A percentile compares a stretch with the other conserved stretches of the same genome.
phyloP scores from a whole-genome alignment of 805 yeast species.

The Cyberlindnera suaveolens region DNA sequence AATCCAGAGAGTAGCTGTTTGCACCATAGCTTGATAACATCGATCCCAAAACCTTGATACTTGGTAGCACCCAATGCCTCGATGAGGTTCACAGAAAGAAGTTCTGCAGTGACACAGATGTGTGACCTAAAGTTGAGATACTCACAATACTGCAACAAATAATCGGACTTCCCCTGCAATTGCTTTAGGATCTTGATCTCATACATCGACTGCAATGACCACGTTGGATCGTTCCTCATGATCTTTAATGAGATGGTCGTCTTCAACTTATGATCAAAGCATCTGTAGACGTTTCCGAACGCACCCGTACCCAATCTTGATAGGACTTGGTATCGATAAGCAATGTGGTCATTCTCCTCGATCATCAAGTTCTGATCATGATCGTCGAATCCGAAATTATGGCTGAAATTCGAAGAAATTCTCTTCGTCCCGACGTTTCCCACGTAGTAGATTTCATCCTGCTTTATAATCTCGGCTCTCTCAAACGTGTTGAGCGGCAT shows the following conservation, averaged over 20 bases:
- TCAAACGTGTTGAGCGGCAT: slow-evolving; percentile 44
- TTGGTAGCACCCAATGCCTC: slow-evolving; percentile 46
- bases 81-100: slow-evolving; percentile 60
- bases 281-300: slow-evolving; percentile 71
- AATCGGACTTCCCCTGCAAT: slow-evolving; percentile 23
- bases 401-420: slow-evolving; percentile 5
- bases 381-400: slow-evolving; percentile 63
- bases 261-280: slow-evolving; percentile 58
- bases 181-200: slow-evolving; percentile 64
- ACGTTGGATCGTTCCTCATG: slow-evolving; percentile 63
- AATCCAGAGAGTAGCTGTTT: slow-evolving; percentile 55
- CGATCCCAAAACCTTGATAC: slow-evolving; percentile 42
- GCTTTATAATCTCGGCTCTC: slow-evolving; percentile 51
- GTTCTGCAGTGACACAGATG: slow-evolving; percentile 73
- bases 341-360: slow-evolving; percentile 60
- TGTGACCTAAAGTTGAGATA: slow-evolving; percentile 80
- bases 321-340: slow-evolving; percentile 63
- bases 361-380: slow-evolving; percentile 53
- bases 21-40: slow-evolving; percentile 39
- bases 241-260: slow-evolving; percentile 66
- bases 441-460: slow-evolving; percentile 42
- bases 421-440: slow-evolving; percentile 27
- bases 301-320: slow-evolving; percentile 68
- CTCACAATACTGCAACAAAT: slow-evolving; percentile 45
- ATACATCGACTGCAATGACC: slow-evolving; percentile 71